These are phyloP conservation scores for Pulveroboletus sp. DNA, from an alignment of 768 basidiomycete genomes.

Conservation along the genomic window DNA sequence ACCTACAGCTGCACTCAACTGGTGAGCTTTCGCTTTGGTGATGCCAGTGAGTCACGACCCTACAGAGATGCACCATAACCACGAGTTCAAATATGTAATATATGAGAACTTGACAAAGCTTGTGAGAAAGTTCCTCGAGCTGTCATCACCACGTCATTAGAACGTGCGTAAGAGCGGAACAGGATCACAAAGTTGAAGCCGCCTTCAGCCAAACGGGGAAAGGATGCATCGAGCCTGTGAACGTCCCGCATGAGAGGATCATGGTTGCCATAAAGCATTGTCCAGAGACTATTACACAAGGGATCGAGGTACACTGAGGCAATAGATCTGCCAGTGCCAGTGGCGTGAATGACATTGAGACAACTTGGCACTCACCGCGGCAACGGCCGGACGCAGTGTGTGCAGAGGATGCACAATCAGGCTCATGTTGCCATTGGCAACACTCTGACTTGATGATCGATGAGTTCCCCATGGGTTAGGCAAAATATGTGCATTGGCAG, in stretches of 20 bases:
- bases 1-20: background rate
- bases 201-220: background rate
- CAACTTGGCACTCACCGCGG: conserved; percentile 1
- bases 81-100: conserved; percentile 1
- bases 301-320: conserved; percentile 1
- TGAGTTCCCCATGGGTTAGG: background rate
- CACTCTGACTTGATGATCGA: conserved; percentile 1
- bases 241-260: conserved; percentile 1
- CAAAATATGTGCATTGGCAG: background rate
- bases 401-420: background rate
- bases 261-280: conserved; percentile 8
- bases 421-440: conserved; percentile 12
- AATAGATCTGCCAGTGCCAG: no score
- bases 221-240: background rate
- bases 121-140: background rate
- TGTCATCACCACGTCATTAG: background rate
- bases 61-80: background rate
- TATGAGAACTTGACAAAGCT: conserved; percentile 1
- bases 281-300: background rate
- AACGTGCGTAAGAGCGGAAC: conserved; percentile 5
- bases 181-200: background rate
- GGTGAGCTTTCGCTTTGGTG: background rate
- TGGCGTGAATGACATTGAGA: conserved; percentile 5
- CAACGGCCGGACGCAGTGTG: conserved; percentile 10
- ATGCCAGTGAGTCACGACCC: background rate